phyloP scores from a whole-genome alignment of 306 rosid genomes.

The Ammopiptanthus mongolicus region DNA sequence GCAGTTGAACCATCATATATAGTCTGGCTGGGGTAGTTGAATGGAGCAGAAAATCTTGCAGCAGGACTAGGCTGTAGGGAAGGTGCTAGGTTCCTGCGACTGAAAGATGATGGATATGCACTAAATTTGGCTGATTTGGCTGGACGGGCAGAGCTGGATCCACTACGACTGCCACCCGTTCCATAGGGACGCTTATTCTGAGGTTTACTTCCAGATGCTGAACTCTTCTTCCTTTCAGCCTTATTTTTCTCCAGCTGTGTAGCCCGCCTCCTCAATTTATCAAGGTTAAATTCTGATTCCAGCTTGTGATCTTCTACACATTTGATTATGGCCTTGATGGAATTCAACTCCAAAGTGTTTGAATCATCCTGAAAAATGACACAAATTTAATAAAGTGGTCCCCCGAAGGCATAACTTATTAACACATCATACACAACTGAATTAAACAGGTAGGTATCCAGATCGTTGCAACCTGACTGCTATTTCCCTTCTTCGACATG shows the following conservation, averaged over 20 bases:
- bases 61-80: conserved; percentile 55
- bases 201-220: conserved; percentile 38
- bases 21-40: conserved; percentile 47
- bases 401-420: not conserved
- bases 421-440: not conserved
- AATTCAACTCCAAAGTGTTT: conserved; percentile 51
- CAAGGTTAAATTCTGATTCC: conserved; percentile 61
- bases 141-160: conserved; percentile 47
- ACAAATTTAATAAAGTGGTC: conserved; percentile 8
- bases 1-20: conserved; percentile 43
- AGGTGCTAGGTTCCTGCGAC: conserved; percentile 51
- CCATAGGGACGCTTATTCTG: conserved; percentile 44
- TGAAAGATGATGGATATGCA: conserved; percentile 45
- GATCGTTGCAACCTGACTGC: conserved; percentile 50
- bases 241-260: conserved; percentile 50
- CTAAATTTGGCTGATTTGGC: conserved; percentile 53
- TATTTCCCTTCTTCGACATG: conserved; percentile 45
- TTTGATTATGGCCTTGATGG: conserved; percentile 57
- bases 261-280: conserved; percentile 48
- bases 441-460: conserved; percentile 22
- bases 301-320: conserved; percentile 88
- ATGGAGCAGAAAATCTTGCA: conserved; percentile 53
- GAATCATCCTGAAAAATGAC: conserved; percentile 60
- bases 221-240: conserved; percentile 61
- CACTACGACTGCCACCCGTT: conserved; percentile 30